Percentiles rank a stretch among this genome's conserved stretches.
Evolutionary conservation across 768 basidiomycete genomes (phyloP).

Genomic region (Termitomyces sp.): DNA sequence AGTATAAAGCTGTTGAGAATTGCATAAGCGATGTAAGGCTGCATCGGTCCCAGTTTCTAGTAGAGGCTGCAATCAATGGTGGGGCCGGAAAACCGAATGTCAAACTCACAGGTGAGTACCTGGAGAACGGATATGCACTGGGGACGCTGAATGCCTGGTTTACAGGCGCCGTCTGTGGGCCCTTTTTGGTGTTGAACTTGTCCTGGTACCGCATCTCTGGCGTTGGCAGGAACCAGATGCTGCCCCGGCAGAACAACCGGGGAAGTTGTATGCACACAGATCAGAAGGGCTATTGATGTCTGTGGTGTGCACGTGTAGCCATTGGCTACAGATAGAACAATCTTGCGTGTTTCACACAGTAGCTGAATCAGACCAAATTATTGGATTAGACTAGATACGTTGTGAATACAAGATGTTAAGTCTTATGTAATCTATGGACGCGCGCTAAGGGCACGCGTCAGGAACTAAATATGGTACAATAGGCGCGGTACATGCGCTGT

Average conservation of each 20-base stretch:
- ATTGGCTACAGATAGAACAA: too few relatives aligned
- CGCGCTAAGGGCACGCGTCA: too few relatives aligned
- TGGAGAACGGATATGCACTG: conserved; percentile 16
- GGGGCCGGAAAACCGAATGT: conserved; percentile 1
- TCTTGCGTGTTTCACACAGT: too few relatives aligned
- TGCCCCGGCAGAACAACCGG: conserved; percentile 2
- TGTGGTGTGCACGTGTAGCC: conserved; percentile 10
- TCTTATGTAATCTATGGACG: too few relatives aligned
- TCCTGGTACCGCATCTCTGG: conserved; percentile 9
- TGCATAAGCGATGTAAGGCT: conserved; percentile 17
- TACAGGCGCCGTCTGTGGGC: conserved; percentile 17
- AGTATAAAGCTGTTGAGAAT: conserved; percentile 16
- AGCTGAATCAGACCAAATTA: too few relatives aligned
- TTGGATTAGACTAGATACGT: too few relatives aligned
- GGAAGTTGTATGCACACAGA: conserved; percentile 1
- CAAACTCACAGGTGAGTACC: conserved; percentile 18
- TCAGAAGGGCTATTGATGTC: conserved; percentile 3
- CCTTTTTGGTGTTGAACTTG: conserved; percentile 8
- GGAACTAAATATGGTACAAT: too few relatives aligned
- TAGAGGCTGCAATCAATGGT: conserved; percentile 1
- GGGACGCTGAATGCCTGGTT: conserved; percentile 5
- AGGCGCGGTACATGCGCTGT: too few relatives aligned
- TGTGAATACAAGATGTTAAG: too few relatives aligned
- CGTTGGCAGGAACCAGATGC: conserved; percentile 6
- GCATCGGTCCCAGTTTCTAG: conserved; percentile 8